Evolutionary conservation across 2,329 filamentous ascomycete species (phyloP).

Genomic region (Epichloe elymi): DNA sequence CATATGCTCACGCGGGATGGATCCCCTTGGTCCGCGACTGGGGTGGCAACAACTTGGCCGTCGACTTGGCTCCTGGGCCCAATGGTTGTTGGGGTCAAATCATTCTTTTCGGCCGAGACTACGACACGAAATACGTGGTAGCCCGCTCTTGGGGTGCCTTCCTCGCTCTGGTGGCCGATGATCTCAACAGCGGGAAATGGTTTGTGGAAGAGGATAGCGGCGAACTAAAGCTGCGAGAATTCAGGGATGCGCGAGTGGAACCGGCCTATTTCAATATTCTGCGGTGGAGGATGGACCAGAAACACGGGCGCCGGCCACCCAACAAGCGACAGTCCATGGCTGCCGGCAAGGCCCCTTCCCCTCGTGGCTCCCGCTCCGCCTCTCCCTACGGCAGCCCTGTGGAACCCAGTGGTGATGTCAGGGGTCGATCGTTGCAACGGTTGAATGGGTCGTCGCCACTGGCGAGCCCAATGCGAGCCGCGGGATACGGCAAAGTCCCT

Average conservation of each 20-base stretch:
- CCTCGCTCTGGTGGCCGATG: conserved; percentile 76
- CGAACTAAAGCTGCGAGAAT: conserved; percentile 85
- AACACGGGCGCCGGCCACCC: conserved; percentile 56
- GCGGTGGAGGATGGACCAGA: conserved; percentile 90
- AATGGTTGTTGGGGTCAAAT: conserved; percentile 90
- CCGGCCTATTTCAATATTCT: conserved; percentile 90
- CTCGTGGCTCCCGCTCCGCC: conserved; percentile 33
- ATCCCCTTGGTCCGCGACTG: conserved; percentile 93
- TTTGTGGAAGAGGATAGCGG: conserved; percentile 83
- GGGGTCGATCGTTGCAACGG: conserved; percentile 60
- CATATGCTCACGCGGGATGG: conserved; percentile 88
- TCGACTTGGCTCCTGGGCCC: conserved; percentile 84
- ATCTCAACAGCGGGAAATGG: conserved; percentile 80
- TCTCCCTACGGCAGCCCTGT: conserved; percentile 55
- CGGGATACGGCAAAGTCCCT: conserved; percentile 56
- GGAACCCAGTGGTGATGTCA: conserved; percentile 43
- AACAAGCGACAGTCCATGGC: conserved; percentile 41
- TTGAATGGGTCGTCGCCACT: conserved; percentile 51
- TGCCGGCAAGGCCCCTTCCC: conserved; percentile 30
- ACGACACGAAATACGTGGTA: conserved; percentile 96
- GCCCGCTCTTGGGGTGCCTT: conserved; percentile 85
- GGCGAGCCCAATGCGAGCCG: conserved; percentile 51
- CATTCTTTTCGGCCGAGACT: conserved; percentile 92
- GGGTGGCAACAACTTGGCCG: conserved; percentile 94
- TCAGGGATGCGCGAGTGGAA: conserved; percentile 79